Evolutionary conservation across 1,284 basidiomycete genomes (phyloP), one percentile per base, ranked within the genome.

Genomic region (Volvariella surrecta): DNA sequence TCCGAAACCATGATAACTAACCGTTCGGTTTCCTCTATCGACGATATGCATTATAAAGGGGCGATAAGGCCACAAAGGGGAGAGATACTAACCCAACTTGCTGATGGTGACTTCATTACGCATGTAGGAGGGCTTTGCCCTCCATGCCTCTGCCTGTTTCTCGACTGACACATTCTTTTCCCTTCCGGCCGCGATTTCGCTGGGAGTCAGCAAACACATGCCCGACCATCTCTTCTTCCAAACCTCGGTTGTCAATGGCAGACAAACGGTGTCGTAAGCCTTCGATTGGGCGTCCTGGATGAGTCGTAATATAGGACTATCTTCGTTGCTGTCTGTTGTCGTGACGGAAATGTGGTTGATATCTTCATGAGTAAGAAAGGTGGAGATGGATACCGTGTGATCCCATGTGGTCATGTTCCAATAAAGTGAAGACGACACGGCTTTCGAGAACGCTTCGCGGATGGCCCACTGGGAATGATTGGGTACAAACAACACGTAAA

Each of bases 151-250:
- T 0, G 93, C 92, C 46, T 79, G 79, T 54, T 72, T 70, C 55
- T 89, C 85, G 6, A 75, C 73, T 46, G 62, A 68, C 40, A 73
- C 67, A 50, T 76, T 70, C 47, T 64, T 66, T 40, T 74, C 71
- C 45, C 59, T 59, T 6, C 11, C 24, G n/a, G 7, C 34, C 28
- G 74, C 74, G 37, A 64, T 64, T n/a, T 62, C 57, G n/a, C 63
- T 58, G 34, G 57, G 53, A 57, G 76, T 71, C 38, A 77, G 70
- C 16, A 94, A 67, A 61, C 95, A 99, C 72, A 98, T 85, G 32
- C 81, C 71, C 52, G 79, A 76, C 95, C 96, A 99, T 47, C 95
- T 70, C 49, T 79, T 73, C 55, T 79, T 82, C 95, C 95, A 99
- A 24, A 74, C 75, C 18, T 75, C 74, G 50, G 89, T 97, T 16